Conservation (phyloP, 306 rosid genomes). For the Erythrophleum fordii region DNA sequence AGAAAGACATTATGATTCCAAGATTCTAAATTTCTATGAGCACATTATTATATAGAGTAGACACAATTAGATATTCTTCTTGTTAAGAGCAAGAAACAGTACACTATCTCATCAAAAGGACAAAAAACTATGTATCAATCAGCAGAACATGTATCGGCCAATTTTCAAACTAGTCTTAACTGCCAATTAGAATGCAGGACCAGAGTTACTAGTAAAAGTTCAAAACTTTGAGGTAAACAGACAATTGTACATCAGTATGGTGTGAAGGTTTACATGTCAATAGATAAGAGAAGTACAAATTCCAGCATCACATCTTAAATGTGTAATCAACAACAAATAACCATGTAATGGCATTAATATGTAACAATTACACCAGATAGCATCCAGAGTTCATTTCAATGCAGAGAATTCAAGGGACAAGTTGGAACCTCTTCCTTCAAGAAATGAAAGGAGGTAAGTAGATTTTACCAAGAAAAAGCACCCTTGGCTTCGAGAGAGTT, state of each 20-base stretch:
- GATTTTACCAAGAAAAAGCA: constrained; percentile 85
- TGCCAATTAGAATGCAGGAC: background rate
- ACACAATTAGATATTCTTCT: background rate
- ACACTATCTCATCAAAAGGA: background rate
- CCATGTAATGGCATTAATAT: background rate
- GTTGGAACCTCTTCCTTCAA: constrained; percentile 22
- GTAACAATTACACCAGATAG: constrained; percentile 6
- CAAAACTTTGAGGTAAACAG: background rate
- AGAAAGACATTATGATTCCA: background rate
- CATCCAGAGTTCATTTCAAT: background rate
- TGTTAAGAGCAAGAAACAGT: background rate
- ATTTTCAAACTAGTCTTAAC: background rate
- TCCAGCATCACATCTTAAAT: constrained; percentile 1
- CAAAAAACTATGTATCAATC: background rate
- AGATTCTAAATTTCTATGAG: background rate
- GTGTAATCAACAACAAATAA: background rate
- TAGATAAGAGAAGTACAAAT: background rate
- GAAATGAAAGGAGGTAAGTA: constrained; percentile 30
- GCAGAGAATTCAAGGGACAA: constrained; percentile 35
- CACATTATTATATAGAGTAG: background rate
- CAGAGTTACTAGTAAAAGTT: background rate
- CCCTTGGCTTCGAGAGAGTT: constrained; percentile 77
- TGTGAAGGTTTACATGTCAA: background rate
- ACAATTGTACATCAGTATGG: background rate
- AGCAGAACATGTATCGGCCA: background rate